A percentile compares a stretch with the other conserved stretches of the same genome.
phyloP scores from a whole-genome alignment of 805 yeast species.

The Zygosaccharomyces lentus region DNA sequence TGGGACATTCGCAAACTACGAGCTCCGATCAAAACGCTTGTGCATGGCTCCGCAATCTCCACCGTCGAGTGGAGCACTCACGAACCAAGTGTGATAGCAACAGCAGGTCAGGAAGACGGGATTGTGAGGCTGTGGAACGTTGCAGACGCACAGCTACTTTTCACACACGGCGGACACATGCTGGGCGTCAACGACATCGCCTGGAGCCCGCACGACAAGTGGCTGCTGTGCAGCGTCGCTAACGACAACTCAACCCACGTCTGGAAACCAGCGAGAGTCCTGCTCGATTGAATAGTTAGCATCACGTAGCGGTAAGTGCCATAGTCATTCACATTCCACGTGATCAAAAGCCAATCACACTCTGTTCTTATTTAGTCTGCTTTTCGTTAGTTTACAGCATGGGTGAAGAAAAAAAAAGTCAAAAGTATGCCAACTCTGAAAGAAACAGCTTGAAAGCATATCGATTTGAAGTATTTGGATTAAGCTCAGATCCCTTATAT shows the following conservation, averaged over 20 bases:
- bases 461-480: neutral
- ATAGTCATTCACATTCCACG: conserved; percentile 13
- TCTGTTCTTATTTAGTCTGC: neutral
- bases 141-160: conserved; percentile 38
- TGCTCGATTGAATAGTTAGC: conserved; percentile 25
- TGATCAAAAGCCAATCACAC: conserved; percentile 20
- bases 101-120: conserved; percentile 62
- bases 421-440: neutral
- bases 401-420: neutral
- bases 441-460: neutral
- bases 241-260: conserved; percentile 85
- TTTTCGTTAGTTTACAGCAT: neutral
- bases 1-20: conserved; percentile 61
- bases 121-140: conserved; percentile 61
- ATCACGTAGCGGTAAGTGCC: neutral
- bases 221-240: conserved; percentile 71
- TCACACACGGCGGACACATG: conserved; percentile 83
- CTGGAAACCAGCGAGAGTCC: conserved; percentile 60
- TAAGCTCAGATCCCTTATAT: neutral
- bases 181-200: conserved; percentile 78
- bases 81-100: conserved; percentile 50
- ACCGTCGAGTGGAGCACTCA: conserved; percentile 70
- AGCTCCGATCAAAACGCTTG: conserved; percentile 29
- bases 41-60: conserved; percentile 52
- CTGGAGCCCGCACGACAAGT: conserved; percentile 73